Conservation (phyloP, 208 protist genomes). For the Blastocrithidia nonstop region DNA sequence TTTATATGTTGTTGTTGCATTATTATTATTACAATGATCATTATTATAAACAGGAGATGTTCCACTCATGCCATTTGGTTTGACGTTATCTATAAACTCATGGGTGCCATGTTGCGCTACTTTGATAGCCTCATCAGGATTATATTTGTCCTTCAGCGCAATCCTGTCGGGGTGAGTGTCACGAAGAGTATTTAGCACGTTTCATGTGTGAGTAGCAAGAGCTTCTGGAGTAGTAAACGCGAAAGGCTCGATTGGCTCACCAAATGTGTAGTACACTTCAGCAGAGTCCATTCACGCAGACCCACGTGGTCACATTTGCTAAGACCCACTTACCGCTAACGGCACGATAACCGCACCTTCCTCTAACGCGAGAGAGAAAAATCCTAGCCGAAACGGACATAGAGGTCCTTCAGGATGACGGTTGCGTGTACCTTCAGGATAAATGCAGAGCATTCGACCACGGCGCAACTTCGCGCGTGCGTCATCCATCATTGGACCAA, state of each 20-base stretch:
- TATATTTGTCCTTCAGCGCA: constrained; percentile 9
- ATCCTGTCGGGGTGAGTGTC: constrained; percentile 58
- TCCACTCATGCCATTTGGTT: too few relatives aligned
- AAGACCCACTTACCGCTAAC: constrained; percentile 58
- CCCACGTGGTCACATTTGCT: constrained; percentile 49
- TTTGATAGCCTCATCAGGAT: background rate
- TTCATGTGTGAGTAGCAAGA: constrained; percentile 36
- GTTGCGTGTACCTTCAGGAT: constrained; percentile 72
- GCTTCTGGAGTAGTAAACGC: constrained; percentile 48
- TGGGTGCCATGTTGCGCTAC: background rate
- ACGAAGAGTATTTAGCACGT: constrained; percentile 42
- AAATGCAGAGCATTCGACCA: constrained; percentile 67
- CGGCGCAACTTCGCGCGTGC: constrained; percentile 41
- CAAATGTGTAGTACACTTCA: constrained; percentile 54
- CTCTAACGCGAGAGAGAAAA: constrained; percentile 64
- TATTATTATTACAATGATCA: too few relatives aligned
- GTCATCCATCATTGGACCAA: constrained; percentile 66
- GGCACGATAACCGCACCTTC: constrained; percentile 68
- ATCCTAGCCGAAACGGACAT: constrained; percentile 61
- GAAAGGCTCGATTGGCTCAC: constrained; percentile 43
- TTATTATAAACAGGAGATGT: too few relatives aligned
- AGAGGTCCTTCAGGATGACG: constrained; percentile 41
- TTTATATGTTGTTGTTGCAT: too few relatives aligned
- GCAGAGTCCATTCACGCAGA: constrained; percentile 32
- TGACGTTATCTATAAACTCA: too few relatives aligned